These are phyloP conservation scores for Populus tremula DNA, from an alignment of 345 rosid genomes.

Conservation along the genomic window DNA sequence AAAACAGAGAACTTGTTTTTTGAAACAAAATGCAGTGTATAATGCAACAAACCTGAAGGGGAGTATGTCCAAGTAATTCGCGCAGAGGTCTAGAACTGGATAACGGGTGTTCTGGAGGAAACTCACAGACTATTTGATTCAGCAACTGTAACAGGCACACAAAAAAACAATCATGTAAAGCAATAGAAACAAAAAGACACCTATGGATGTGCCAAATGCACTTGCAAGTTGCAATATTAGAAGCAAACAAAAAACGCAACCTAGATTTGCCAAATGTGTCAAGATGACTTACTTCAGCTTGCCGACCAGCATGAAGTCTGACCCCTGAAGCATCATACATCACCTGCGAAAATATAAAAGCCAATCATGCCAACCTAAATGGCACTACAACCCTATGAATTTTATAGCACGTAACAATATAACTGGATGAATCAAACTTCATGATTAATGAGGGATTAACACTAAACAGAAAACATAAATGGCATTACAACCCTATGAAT, in stretches of 20 bases:
- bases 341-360: constrained; percentile 45
- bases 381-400: too few species aligned
- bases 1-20: background rate
- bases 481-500: background rate
- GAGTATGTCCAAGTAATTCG: constrained; percentile 95
- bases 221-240: background rate
- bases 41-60: constrained; percentile 63
- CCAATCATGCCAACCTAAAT: background rate
- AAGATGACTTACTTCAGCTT: constrained; percentile 71
- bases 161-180: background rate
- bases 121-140: constrained; percentile 94
- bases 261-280: background rate
- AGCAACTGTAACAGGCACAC: constrained; percentile 53
- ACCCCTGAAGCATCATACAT: constrained; percentile 98
- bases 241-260: constrained; percentile 6
- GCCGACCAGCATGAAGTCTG: constrained; percentile 96
- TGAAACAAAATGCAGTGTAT: background rate
- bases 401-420: background rate
- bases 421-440: background rate
- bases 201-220: background rate
- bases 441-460: background rate
- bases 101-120: constrained; percentile 93
- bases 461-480: background rate
- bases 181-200: background rate
- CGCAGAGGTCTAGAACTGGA: constrained; percentile 81